Evolutionary conservation across 2,329 filamentous ascomycete species (phyloP).

Genomic region (Lecanicillium sp.): DNA sequence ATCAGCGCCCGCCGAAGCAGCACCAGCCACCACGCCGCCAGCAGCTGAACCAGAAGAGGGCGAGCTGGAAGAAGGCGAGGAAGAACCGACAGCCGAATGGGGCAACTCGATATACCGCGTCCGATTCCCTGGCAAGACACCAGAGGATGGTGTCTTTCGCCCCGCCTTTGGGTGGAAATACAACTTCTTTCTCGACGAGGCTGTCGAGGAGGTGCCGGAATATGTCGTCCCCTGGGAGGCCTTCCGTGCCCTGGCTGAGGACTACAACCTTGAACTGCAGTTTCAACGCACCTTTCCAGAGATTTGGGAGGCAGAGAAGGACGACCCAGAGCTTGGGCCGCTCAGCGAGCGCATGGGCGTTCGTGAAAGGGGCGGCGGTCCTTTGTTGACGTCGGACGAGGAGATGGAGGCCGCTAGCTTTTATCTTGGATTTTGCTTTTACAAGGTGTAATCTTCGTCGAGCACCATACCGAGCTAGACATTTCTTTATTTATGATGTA

Average conservation of each 20-base stretch:
- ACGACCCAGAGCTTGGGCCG: conserved; percentile 71
- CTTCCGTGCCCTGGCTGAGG: conserved; percentile 89
- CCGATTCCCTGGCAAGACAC: conserved; percentile 75
- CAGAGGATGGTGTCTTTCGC: conserved; percentile 81
- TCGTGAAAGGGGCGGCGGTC: conserved; percentile 59
- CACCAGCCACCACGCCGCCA: conserved; percentile 16
- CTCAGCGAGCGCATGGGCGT: conserved; percentile 96
- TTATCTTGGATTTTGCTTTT: conserved; percentile 94
- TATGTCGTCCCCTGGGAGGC: conserved; percentile 98
- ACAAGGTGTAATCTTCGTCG: conserved; percentile 74
- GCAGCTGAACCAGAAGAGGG: conserved; percentile 29
- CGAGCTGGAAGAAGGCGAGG: conserved; percentile 54
- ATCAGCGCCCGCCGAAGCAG: conserved; percentile 11
- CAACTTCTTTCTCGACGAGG: conserved; percentile 91
- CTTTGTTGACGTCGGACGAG: conserved; percentile 66
- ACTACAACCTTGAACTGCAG: conserved; percentile 92
- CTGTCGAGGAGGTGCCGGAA: conserved; percentile 91
- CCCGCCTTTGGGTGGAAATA: conserved; percentile 98
- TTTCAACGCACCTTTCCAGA: conserved; percentile 88
- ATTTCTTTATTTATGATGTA: too few species aligned
- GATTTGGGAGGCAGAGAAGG: conserved; percentile 86
- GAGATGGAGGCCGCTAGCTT: conserved; percentile 91
- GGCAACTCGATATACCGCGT: conserved; percentile 91
- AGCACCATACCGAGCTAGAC: not conserved
- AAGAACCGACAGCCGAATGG: conserved; percentile 66